Evolutionary conservation across 2,329 filamentous ascomycete species (phyloP).

Genomic region (Monosporascus sp.): DNA sequence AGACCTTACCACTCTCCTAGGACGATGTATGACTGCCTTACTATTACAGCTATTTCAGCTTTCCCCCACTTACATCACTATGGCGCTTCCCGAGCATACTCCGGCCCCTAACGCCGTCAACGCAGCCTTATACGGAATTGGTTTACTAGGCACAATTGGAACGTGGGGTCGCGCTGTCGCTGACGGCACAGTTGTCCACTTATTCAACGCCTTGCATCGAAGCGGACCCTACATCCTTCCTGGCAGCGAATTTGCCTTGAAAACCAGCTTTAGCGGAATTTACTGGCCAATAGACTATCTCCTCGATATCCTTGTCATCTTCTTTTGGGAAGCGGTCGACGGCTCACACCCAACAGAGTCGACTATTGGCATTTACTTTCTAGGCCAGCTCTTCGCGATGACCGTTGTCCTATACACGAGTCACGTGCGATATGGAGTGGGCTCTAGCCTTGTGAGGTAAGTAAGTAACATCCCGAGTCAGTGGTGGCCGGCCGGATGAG

Average conservation of each 20-base stretch:
- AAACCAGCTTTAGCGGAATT: slow-evolving; percentile 6
- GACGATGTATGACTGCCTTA: too few relatives aligned
- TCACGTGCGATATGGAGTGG: not conserved
- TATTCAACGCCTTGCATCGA: not conserved
- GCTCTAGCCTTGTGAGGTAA: not conserved
- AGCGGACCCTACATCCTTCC: slow-evolving; percentile 1
- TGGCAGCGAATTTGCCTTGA: not conserved
- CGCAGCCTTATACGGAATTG: not conserved
- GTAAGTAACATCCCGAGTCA: too few relatives aligned
- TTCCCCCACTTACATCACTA: too few relatives aligned
- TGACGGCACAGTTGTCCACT: not conserved
- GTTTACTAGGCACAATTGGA: not conserved
- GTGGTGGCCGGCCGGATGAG: too few relatives aligned
- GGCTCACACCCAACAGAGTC: slow-evolving; percentile 4
- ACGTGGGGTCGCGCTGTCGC: slow-evolving; percentile 4
- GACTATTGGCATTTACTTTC: slow-evolving; percentile 5
- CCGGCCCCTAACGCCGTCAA: not conserved
- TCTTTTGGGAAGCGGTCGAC: slow-evolving; percentile 5
- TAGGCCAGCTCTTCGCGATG: slow-evolving; percentile 4
- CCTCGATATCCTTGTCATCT: slow-evolving; percentile 4
- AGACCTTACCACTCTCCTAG: too few relatives aligned
- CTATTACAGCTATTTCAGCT: too few relatives aligned
- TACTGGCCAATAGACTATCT: slow-evolving; percentile 5
- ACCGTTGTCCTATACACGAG: slow-evolving; percentile 3
- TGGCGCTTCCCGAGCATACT: too few relatives aligned